Percentiles rank a stretch among this genome's conserved stretches.
Evolutionary conservation across 2,329 filamentous ascomycete genomes (phyloP).

Genomic region (Volutella citrinella): DNA sequence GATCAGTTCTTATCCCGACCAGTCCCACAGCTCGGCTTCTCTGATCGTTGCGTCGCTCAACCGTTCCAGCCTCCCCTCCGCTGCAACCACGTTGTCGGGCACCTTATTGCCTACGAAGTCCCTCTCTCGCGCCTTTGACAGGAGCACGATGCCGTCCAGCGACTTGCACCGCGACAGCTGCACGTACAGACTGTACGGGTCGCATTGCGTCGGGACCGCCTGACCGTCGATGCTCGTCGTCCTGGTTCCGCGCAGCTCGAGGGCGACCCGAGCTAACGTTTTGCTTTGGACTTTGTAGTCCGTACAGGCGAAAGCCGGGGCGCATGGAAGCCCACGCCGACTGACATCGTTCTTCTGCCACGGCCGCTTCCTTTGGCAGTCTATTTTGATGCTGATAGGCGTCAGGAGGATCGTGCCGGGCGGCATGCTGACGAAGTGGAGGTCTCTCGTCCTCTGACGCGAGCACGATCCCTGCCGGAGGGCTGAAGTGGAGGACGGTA

Average conservation of each 20-base stretch:
- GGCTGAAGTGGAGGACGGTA: neutral
- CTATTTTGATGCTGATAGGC: slow-evolving; percentile 2
- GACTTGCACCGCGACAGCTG: no score
- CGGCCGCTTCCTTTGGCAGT: slow-evolving; percentile 2
- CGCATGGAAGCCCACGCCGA: neutral
- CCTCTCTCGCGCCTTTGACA: no score
- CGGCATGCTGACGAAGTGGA: slow-evolving; percentile 2
- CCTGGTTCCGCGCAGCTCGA: no score
- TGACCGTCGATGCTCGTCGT: no score
- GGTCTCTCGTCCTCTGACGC: neutral
- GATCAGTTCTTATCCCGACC: slow-evolving; percentile 4
- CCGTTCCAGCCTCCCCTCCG: slow-evolving; percentile 4
- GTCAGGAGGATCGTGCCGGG: slow-evolving; percentile 2
- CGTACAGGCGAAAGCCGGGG: slow-evolving; percentile 1
- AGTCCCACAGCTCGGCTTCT: slow-evolving; percentile 4
- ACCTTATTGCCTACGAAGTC: no score
- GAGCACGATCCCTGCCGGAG: neutral
- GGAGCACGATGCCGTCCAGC: no score
- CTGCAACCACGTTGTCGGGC: slow-evolving; percentile 2
- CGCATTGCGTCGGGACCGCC: no score
- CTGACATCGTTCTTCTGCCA: slow-evolving; percentile 2
- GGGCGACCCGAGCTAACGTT: no score
- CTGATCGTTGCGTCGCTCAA: slow-evolving; percentile 4
- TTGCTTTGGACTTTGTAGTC: slow-evolving; percentile 4
- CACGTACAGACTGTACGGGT: no score